Evolutionary conservation across 2,329 filamentous ascomycete species (phyloP), one percentile per base, ranked within the genome.

Genomic region (Cladosporium sp.): DNA sequence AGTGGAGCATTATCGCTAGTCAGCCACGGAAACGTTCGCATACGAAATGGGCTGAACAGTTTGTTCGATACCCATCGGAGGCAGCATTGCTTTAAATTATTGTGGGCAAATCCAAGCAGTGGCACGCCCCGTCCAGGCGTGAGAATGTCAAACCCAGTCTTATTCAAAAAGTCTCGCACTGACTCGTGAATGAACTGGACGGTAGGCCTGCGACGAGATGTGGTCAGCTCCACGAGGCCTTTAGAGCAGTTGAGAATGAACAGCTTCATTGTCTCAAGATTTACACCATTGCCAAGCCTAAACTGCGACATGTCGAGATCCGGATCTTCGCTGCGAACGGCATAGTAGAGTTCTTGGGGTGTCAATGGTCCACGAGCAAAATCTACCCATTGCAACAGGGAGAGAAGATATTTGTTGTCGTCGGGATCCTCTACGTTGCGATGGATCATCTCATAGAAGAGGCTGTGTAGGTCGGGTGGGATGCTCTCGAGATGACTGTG

Each of bases 111-210:
- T n/a, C 55, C 52, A 8, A n/a, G 12, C 5, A 55, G 16, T 23
- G 6, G 10, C 1, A 10, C 14, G 1, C 21, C 23, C 2, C 72
- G 52, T 0, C 66, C 58, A 10, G 74, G 72, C 73, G 74, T 78
- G 0, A 81, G n/a, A 0, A 72, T 62, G 0, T 57, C 10, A 0
- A 80, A 66, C 0, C 80, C 79, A 0, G 70, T 66, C 1, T 78
- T 76, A 8, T 77, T 77, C 3, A 85, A 72, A 57, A 81, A 85
- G 14, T 85, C 82, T 0, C 78, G 71, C 0, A 85, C 81, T 0
- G 83, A 83, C 67, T 85, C 81, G 46, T 85, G 83, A 5, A 85
- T 85, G 70, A 85, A 86, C 65, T 86, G 84, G 0, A 85, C 80
- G 0, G 68, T 80, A 12, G 68, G 65, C 7, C 50, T 33, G 6